A percentile compares a stretch with the other conserved stretches of the same genome.
phyloP scores from a whole-genome alignment of 441 rosid species.

The Populus hybrid region DNA sequence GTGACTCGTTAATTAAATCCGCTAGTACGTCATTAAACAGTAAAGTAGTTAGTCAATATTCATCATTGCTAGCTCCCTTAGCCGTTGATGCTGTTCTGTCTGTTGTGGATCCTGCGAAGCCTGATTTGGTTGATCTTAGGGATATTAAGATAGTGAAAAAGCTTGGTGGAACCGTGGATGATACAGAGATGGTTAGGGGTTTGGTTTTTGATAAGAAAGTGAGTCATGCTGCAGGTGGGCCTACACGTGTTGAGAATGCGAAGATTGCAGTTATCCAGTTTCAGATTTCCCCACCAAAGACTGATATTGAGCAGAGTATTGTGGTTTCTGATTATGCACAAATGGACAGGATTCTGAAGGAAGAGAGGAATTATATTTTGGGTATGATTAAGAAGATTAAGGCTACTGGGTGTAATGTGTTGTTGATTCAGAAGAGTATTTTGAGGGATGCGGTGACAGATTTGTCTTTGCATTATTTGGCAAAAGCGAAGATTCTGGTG shows the following conservation, averaged over 20 bases:
- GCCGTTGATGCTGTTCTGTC: constrained; percentile 86
- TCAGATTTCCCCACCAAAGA: constrained; percentile 94
- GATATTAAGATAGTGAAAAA: constrained; percentile 92
- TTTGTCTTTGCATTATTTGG: constrained; percentile 84
- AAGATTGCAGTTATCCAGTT: constrained; percentile 95
- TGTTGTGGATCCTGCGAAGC: constrained; percentile 75
- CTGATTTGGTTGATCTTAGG: constrained; percentile 77
- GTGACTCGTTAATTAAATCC: constrained; percentile 72
- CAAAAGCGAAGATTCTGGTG: constrained; percentile 89
- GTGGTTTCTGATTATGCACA: constrained; percentile 93
- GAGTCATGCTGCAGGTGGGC: constrained; percentile 87
- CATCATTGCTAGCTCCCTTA: constrained; percentile 79
- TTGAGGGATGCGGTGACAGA: constrained; percentile 96
- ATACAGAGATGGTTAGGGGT: constrained; percentile 82
- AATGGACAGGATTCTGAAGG: constrained; percentile 98
- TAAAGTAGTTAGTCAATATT: constrained; percentile 95
- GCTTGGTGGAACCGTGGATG: constrained; percentile 98
- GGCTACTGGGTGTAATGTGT: constrained; percentile 82
- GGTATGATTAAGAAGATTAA: constrained; percentile 95
- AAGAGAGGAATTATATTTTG: constrained; percentile 90
- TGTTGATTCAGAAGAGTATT: constrained; percentile 94
- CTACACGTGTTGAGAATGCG: constrained; percentile 73
- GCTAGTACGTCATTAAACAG: constrained; percentile 90
- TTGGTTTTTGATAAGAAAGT: constrained; percentile 88
- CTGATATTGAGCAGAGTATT: constrained; percentile 94